Base-by-base conservation (phyloP, 2,329 filamentous ascomycete genomes). In the Penicillium frequentans region DNA sequence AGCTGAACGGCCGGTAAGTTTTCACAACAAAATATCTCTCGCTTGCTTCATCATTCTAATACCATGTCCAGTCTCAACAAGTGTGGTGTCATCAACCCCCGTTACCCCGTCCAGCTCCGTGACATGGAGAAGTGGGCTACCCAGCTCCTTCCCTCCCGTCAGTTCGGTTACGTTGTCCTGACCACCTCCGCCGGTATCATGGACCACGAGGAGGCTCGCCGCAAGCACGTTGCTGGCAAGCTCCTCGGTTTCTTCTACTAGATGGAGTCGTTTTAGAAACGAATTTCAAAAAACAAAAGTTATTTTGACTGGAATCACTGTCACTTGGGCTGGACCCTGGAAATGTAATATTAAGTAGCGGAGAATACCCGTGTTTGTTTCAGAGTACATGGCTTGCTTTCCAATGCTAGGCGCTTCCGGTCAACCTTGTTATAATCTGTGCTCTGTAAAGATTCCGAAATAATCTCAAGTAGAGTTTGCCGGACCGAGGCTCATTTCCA, bases 221-320 rank as follows among this genome's bases (percentile, higher is more conserved):
- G 95, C 81, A 98, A 98, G 89, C 95, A 99, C 85, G 95, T 98
- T 77, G 88, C 93, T 71, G 95, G 95, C 83, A 99, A 99, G 89
- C 91, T 99, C 82, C 91, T 98, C 73, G 95, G 95, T 74, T 99
- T 98, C 89, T 97, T 97, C 87, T 98, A 97, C 87, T 97, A 95
- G 79, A 78, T 52, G 61, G 56, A 64, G 57, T 64, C 54, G 56
- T 52, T 55, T 21, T 55, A 64, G 60, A 64, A 62, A 65, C 63
- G 57, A 58, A 62, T 61, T 5, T 42, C 39, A 54, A 39, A 59
- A 67, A 67, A 51, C 27, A 57, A 70, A 70, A 66, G 63, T 67
- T 66, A 53, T 64, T 61, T 64, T 66, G 63, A 64, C 59, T 63
- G 65, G 58, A 62, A 57, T 62, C 54, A 59, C 56, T 66, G 61